Base-by-base conservation (phyloP, 805 yeast species). In the Candida gorgasii region DNA sequence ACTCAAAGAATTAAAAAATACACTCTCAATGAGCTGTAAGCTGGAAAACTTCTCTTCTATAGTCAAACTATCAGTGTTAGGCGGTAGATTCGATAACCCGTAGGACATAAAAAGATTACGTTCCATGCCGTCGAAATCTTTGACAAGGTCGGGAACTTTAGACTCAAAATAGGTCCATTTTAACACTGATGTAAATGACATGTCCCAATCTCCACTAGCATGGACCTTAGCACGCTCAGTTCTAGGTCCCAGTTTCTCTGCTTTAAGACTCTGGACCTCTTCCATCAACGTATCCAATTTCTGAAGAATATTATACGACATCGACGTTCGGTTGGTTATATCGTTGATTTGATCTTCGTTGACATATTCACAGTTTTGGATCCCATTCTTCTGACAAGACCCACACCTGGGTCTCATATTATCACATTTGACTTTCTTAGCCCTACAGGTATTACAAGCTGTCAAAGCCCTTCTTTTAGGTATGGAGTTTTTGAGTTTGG, bases 381-480 rank as follows among this genome's bases (percentile, higher is more conserved):
- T 38, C 14, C 63, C 65, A 45, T 51, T 59, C 35, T 57, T 60
- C 8, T 45, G 47, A 47, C 72, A 66, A 13, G 66, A 50, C 8
- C 71, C 65, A 42, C 71, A 66, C 24, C 56, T 43, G 1, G 72
- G 72, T 22, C 67, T 48, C 23, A 51, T 45, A 41, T 66, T 66
- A 45, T 66, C 72, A 51, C 72, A 66, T 45, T 62, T 63, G 42
- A 63, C 61, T 42, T 66, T 66, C 43, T 63, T 63, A 18, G 58
- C 42, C 34, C 72, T 51, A 43, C 72, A 66, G 5, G 61, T 55
- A 44, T 64, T 69, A 48, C 72, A 66, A 0, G 72, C 72, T 0
- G 72, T 64, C n/a, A 62, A 47, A 0, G 68, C 67, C 39, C 69
- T 40, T 40, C 56, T 60, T 19, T 72, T 34, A 5, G 60, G 52